Base-by-base conservation (phyloP, 1,284 basidiomycete species). In the Trametes sp. region DNA sequence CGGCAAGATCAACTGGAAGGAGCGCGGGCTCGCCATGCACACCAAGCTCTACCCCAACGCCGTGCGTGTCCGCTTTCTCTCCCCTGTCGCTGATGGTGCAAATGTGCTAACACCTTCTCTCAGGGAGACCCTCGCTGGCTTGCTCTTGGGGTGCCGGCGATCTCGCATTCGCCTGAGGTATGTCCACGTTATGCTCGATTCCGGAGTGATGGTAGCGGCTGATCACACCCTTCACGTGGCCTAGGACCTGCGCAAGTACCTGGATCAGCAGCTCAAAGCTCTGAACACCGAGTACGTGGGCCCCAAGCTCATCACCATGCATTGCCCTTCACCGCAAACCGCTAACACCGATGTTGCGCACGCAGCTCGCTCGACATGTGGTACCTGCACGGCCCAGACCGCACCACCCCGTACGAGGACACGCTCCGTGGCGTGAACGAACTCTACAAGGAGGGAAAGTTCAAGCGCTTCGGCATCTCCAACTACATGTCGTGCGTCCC, bases 381-480 rank as follows among this genome's bases (percentile, higher is more conserved):
- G 73, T 87, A 87, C 72, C 77, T 87, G 4, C 85, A 87, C 66
- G 81, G 77, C 4, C 84, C 85, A 5, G 85, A 87, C 66, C 78
- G 84, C 24, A 74, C 76, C 28, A 79, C 76, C 0, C 78, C 80
- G 0, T 82, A 81, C 63, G 82, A 80, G 45, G 80, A 78, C 45
- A 85, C 85, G 0, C 69, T 86, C 29, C 76, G 76, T 57, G 81
- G 80, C 0, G 77, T 84, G 53, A 76, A 87, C 71, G 80, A 82
- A 5, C 77, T 82, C 24, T 76, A 86, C 74, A 77, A 82, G 62
- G 78, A 83, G 64, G 84, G 84, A n/a, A 69, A 75, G 38, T 78
- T 75, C 73, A 74, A 75, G 59, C 73, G 76, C 4, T 76, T 87
- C 64, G 85, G 85, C 5, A 76, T 88, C 63, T 83, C 81, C 68